These are phyloP conservation scores for Meyerozyma guilliermondii DNA, from an alignment of 1,139 yeast genomes.

Conservation along the genomic window DNA sequence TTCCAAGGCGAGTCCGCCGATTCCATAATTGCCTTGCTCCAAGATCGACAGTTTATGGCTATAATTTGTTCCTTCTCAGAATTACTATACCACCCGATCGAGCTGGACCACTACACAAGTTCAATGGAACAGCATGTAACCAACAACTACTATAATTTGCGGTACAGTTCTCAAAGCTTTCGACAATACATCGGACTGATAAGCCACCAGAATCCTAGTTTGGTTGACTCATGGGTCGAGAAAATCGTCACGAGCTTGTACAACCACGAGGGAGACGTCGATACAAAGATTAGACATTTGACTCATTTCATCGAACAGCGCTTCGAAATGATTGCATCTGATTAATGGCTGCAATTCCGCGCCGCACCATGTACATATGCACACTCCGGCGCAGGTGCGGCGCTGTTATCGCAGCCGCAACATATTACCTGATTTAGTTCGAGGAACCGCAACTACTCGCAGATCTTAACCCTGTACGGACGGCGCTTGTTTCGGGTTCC, in stretches of 20 bases:
- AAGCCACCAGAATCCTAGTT: constrained; percentile 6
- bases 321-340: neutral
- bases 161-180: constrained; percentile 15
- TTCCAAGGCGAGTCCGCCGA: neutral
- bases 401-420: neutral
- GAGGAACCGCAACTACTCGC: neutral
- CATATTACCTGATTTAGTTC: neutral
- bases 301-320: neutral
- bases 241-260: constrained; percentile 5
- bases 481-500: neutral
- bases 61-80: constrained; percentile 9
- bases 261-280: neutral
- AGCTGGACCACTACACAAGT: constrained; percentile 6
- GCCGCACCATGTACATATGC: neutral
- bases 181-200: constrained; percentile 20
- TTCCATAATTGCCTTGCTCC: constrained; percentile 5
- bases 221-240: constrained; percentile 15
- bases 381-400: neutral
- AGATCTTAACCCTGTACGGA: neutral
- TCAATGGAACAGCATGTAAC: constrained; percentile 6
- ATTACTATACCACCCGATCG: constrained; percentile 9
- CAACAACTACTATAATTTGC: constrained; percentile 13
- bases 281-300: neutral
- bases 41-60: constrained; percentile 16
- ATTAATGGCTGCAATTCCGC: neutral